Conservation (phyloP, 441 rosid genomes). For the Corymbia citriodora region DNA sequence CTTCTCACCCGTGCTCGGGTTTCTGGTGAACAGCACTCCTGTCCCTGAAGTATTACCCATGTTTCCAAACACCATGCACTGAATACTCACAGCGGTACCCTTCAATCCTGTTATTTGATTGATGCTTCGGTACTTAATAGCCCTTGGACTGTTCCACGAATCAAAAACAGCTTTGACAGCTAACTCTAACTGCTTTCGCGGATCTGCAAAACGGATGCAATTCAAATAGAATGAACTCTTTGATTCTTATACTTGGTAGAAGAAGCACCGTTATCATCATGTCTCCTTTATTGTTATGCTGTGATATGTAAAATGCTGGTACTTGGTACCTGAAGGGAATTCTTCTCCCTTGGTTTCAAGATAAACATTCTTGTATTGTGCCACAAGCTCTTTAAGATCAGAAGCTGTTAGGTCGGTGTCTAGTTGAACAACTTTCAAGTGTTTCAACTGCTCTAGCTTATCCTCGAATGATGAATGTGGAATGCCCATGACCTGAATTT, state of each 20-base stretch:
- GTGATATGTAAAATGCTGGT: not conserved
- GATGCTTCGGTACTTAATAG: constrained; percentile 78
- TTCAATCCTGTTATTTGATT: constrained; percentile 83
- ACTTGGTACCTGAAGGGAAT: constrained; percentile 77
- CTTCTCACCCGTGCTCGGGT: constrained; percentile 93
- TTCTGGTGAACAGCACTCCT: constrained; percentile 89
- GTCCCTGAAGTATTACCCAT: constrained; percentile 96
- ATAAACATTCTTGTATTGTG: constrained; percentile 77
- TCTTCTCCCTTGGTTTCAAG: constrained; percentile 53
- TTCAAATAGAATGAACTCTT: not conserved
- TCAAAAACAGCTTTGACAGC: constrained; percentile 81
- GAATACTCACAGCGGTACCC: constrained; percentile 93
- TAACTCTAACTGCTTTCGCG: constrained; percentile 61
- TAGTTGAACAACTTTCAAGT: constrained; percentile 47
- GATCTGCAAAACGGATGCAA: constrained; percentile 36
- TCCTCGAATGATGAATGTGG: constrained; percentile 82
- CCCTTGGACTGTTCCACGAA: constrained; percentile 92
- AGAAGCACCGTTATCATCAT: not conserved
- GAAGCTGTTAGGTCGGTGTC: constrained; percentile 63
- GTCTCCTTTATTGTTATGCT: not conserved
- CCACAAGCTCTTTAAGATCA: constrained; percentile 81
- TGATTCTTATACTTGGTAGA: not conserved
- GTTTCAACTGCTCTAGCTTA: constrained; percentile 67
- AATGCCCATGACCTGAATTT: constrained; percentile 73
- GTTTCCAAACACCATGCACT: constrained; percentile 93